Evolutionary conservation across 192 early-diverging fungal species (phyloP), one percentile per base, ranked within the genome.

Genomic region (Coemansia sp.): DNA sequence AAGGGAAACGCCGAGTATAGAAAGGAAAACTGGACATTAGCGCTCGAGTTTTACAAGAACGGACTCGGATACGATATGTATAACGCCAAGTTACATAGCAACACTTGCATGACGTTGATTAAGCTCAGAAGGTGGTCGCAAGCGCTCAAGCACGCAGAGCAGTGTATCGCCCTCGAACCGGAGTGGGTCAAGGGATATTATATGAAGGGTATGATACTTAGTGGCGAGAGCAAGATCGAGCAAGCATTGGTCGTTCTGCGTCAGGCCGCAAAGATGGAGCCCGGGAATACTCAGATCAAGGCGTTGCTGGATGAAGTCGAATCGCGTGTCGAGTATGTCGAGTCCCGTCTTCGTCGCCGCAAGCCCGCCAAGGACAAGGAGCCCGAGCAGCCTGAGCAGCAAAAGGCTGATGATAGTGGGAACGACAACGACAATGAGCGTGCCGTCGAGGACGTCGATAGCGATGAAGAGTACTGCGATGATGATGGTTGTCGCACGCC

Each of bases 131-230:
- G 76, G 46, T 85, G 72, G 72, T 12, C 78, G 6, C 83, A 85
- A 52, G 83, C 83, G 3, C 58, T 85, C 60, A 85, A 81, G 61
- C 79, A 85, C 57, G 83, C 83, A 34, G 83, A 85, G n/a, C 83
- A 85, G 65, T 85, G 83, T 40, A 85, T 85, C 49, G 75, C 71
- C 18, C 68, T 85, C 24, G 83, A 85, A 34, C 83, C 83, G 20
- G 52, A 62, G 7, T 85, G 83, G 83, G 83, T 75, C 65, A 85
- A 85, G 65, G 83, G 83, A 0, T 81, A 85, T 40, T 85, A 85
- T 46, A 76, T 85, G 72, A 85, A 85, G 79, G 83, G 79, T 0
- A 38, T 72, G 36, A 73, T 85, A 13, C 71, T 85, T 43, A 81
- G 79, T 58, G 73, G 53, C 33, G 79, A 85, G 64, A 85, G 79